These are phyloP conservation scores for Fusarium hainanense DNA, from an alignment of 2,329 filamentous ascomycete species.

Conservation along the genomic window DNA sequence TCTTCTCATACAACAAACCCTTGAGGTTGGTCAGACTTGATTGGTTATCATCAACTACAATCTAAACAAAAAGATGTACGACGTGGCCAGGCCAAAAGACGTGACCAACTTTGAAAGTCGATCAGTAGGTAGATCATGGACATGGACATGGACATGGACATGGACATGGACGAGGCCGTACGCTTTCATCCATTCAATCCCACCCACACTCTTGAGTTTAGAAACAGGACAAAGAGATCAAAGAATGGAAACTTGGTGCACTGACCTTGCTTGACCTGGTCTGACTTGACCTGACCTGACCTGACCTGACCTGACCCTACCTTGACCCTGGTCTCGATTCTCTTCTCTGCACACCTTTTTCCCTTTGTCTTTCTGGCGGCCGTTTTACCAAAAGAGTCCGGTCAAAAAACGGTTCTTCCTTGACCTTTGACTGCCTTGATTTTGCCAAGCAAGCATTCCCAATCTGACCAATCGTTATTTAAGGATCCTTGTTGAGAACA, in stretches of 20 bases:
- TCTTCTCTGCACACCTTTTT: not conserved
- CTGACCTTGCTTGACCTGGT: slow-evolving; percentile 3
- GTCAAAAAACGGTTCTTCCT: slow-evolving; percentile 21
- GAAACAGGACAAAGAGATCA: not conserved
- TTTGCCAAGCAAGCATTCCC: slow-evolving; percentile 32
- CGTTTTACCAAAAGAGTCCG: slow-evolving; percentile 21
- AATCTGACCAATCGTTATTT: slow-evolving; percentile 25
- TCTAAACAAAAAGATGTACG: slow-evolving; percentile 41
- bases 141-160: not conserved
- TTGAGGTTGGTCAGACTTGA: slow-evolving; percentile 23
- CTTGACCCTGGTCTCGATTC: not conserved
- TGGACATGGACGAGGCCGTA: slow-evolving; percentile 7
- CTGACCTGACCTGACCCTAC: not conserved
- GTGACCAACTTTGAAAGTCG: slow-evolving; percentile 8
- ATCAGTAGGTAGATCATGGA: not conserved
- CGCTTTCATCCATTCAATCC: slow-evolving; percentile 9
- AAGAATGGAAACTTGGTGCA: not conserved
- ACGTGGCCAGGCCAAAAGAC: slow-evolving; percentile 16
- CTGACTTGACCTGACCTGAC: not conserved
- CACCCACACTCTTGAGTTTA: slow-evolving; percentile 10
- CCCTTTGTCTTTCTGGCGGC: not conserved
- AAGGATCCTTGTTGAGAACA: slow-evolving; percentile 20
- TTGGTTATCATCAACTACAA: slow-evolving; percentile 37
- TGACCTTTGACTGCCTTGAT: slow-evolving; percentile 11
- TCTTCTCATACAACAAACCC: slow-evolving; percentile 17